Base-by-base conservation (phyloP, 2,329 filamentous ascomycete genomes). In the Pyrenochaeta sp. region DNA sequence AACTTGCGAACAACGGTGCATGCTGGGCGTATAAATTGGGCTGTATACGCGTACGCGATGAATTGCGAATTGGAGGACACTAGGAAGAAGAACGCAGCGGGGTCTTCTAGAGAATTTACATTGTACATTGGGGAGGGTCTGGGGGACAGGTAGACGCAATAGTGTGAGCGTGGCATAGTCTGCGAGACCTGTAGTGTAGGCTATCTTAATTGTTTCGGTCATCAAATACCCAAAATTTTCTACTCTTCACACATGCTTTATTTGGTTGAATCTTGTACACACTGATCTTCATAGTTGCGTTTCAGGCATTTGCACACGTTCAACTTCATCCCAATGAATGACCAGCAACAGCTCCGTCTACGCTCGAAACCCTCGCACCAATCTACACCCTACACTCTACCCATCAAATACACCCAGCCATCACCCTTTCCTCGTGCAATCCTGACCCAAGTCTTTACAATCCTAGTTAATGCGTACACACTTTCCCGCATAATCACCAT, bases 201-300 rank as follows among this genome's bases (percentile, higher is more conserved):
- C 42, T 44, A 7, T 44, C 24, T 44, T 44, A 44, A 44, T 44
- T 44, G 10, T 44, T 44, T 44, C 24, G 10, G 24, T 6, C 42
- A 44, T 44, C 42, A 27, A 44, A 44, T 44, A 44, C 42, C 42
- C 42, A 44, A 44, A 28, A 12, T 15, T 44, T 44, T 27, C 42
- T 44, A 28, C 42, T 44, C 42, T 44, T 44, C 22, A 28, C 5
- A 13, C 19, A 19, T 19, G 19, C 19, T 19, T 19, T 19, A 19
- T 19, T 19, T 19, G 19, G 19, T 19, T 19, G 19, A 19, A 19
- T 19, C 19, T 19, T 19, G 19, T 19, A 19, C 19, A 19, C 19
- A 19, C 19, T 19, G 19, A 19, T 19, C 19, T 19, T 19, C 19
- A 19, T 19, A 19, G 19, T 19, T 19, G 19, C 19, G 19, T 19